Conservation (phyloP, 305 asterid genomes). For the Galium porrigens region DNA sequence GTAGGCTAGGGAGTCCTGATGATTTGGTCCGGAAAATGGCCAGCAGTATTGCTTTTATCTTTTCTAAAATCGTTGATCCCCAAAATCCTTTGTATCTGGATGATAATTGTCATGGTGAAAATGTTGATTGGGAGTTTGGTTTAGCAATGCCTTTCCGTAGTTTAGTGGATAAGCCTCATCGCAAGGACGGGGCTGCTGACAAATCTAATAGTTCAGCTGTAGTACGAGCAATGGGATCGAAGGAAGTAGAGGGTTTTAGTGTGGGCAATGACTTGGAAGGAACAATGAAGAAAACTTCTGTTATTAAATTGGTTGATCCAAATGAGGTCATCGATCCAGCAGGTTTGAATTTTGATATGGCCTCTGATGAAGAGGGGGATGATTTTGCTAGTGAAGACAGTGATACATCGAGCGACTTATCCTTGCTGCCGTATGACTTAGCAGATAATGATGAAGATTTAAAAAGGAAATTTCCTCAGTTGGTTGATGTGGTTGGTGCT, state of each 20-base stretch:
- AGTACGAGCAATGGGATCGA: constrained; percentile 23
- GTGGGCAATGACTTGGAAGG: constrained; percentile 19
- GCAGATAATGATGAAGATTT: constrained; percentile 71
- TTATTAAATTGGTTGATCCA: constrained; percentile 47
- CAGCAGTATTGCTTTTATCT: constrained; percentile 69
- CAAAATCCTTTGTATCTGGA: constrained; percentile 85
- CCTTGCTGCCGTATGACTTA: constrained; percentile 76
- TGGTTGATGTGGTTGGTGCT: constrained; percentile 84
- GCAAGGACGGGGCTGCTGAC: constrained; percentile 24
- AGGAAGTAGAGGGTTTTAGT: constrained; percentile 22
- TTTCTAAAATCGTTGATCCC: constrained; percentile 76
- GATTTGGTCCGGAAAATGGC: constrained; percentile 87
- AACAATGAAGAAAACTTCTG: constrained; percentile 29
- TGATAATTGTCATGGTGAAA: constrained; percentile 48
- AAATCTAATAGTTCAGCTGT: constrained; percentile 24
- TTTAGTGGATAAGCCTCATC: constrained; percentile 16
- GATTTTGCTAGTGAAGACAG: constrained; percentile 60
- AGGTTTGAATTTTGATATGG: constrained; percentile 29
- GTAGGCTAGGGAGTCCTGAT: constrained; percentile 78
- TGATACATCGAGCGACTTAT: constrained; percentile 44
- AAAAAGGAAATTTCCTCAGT: constrained; percentile 57
- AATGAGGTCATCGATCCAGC: constrained; percentile 84
- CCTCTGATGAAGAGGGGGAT: constrained; percentile 37
- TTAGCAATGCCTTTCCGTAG: constrained; percentile 28
- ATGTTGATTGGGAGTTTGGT: constrained; percentile 81